Base-by-base conservation (phyloP, 768 basidiomycete genomes). In the Panellus pusillus region DNA sequence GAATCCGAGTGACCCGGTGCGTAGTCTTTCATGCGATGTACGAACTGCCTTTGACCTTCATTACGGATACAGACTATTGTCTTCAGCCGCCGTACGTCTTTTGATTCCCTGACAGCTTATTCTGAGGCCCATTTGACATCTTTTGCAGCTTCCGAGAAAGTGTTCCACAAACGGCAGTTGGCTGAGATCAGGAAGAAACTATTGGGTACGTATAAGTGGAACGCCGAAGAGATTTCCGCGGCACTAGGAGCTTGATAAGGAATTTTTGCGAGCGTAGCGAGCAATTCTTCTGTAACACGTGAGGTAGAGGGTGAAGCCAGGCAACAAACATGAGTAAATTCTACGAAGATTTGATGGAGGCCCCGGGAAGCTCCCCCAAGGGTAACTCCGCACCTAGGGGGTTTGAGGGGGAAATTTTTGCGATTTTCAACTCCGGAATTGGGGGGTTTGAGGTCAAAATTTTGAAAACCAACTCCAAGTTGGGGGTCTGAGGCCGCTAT, bases 141-240 rank as follows among this genome's bases (percentile, higher is more conserved):
- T 18, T 8, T 47, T 50, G 49, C 28, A 57, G 55, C 50, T 0
- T 4, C 8, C 13, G 47, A 45, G 7, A 52, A 44, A 15, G 38
- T 48, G 7, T 42, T 15, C 12, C 32, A 40, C 35, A n/a, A 20
- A 12, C 36, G 24, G 18, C 24, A 15, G n/a, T 19, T 57, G 39
- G 12, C 2, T 19, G 36, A 20, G 2, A 39, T 57, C 15, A 32
- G 56, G 24, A 53, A 49, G 36, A 38, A 9, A 31, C 51, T 57
- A 13, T 18, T 9, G 47, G 50, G 52, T 20, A 45, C 43, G 43
- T 57, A 57, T 20, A 46, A 50, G 28, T 57, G 55, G 55, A 36
- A 28, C 12, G 15, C 50, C 3, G 50, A 49, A 27, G 47, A 49
- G 19, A 40, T 57, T 44, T 9, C 38, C 8, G 52, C 47, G 32